Base-by-base conservation (phyloP, 1,139 yeast genomes). In the Pichia sp. region DNA sequence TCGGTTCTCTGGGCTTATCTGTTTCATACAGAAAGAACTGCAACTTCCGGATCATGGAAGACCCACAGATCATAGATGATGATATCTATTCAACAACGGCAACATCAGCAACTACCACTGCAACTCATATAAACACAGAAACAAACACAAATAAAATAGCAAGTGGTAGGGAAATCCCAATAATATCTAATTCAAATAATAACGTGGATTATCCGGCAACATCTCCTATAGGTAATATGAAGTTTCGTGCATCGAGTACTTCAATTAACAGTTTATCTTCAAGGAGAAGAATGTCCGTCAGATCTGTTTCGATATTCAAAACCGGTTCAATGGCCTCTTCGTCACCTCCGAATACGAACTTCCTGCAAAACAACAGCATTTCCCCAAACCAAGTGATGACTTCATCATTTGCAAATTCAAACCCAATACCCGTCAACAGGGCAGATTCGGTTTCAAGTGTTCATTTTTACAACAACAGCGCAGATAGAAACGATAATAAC, bases 21-120 rank as follows among this genome's bases (percentile, higher is more conserved):
- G 91, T 88, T 1, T 85, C 94, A 6, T 91, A 85, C 61, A 75
- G 99, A 50, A 74, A 72, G 35, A 86, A 88, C 59, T 75, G 81
- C 51, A 76, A 79, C 46, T 93, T 91, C 65, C 70, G 75, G 36
- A 70, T 88, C 65, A 69, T 75, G 36, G 70, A 87, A 19, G 21
- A 14, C 12, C 24, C n/a, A n/a, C n/a, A n/a, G n/a, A n/a, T n/a
- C n/a, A n/a, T 31, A 11, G 30, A 44, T 4, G 43, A 39, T 11
- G 27, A 24, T 8, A 24, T 24, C 10, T 24, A 24, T 24, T 24
- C 27, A 24, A 24, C 9, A 20, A 44, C 28, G 38, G 18, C 2
- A 19, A 21, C 4, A 21, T 19, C 1, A 27, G 36, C 17, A 34
- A 20, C 18, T 18, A 19, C n/a, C 10, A 24, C 27, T 10, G 17